phyloP scores from a whole-genome alignment of 257 asterid genomes.

The Solanum rostratum region DNA sequence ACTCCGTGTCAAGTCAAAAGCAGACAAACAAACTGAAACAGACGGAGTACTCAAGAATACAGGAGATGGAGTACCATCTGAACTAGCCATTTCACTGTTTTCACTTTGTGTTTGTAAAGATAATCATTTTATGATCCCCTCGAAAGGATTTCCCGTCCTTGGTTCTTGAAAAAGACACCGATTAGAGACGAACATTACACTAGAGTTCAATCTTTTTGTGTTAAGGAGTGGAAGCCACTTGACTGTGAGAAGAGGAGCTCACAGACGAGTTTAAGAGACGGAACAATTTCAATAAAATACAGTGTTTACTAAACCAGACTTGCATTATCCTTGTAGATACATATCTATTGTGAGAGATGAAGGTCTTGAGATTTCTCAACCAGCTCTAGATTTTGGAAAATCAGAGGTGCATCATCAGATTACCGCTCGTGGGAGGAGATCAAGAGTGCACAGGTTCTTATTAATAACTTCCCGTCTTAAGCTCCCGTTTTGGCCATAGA shows the following conservation, averaged over 20 bases:
- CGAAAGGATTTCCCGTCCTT: too few species aligned
- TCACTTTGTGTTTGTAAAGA: background rate
- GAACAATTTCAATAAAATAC: background rate
- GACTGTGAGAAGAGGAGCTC: background rate
- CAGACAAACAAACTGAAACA: background rate
- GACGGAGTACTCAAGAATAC: background rate
- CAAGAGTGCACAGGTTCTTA: constrained; percentile 54
- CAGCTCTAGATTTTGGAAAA: constrained; percentile 49
- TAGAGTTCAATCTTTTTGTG: background rate
- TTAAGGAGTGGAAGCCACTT: background rate
- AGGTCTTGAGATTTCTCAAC: constrained; percentile 87
- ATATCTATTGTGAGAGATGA: constrained; percentile 55
- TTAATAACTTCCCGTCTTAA: background rate
- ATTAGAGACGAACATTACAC: background rate
- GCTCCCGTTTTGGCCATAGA: background rate
- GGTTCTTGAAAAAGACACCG: background rate
- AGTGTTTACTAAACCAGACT: background rate
- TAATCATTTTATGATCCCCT: background rate
- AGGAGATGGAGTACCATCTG: background rate
- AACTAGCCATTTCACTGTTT: background rate
- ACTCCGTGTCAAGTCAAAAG: background rate
- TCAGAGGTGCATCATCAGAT: constrained; percentile 92
- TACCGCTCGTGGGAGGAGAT: constrained; percentile 55
- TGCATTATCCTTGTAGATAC: constrained; percentile 28
- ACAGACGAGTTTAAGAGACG: background rate